Evolutionary conservation across 1,284 basidiomycete genomes (phyloP), one percentile per base, ranked within the genome.

Genomic region (Ganoderma leucocontextum): DNA sequence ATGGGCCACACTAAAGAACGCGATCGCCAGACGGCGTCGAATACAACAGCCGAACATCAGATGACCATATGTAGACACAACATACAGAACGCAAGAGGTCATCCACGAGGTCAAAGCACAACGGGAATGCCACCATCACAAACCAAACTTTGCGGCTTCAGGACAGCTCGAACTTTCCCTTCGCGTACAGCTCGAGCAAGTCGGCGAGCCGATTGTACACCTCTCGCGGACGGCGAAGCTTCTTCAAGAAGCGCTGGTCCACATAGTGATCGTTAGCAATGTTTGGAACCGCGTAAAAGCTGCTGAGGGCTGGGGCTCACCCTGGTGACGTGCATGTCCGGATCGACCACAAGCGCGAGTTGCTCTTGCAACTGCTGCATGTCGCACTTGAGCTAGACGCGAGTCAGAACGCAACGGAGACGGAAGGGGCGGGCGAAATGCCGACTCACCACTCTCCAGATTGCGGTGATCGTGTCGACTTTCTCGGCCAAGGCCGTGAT

Each of bases 241-340:
- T 67, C 66, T 53, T 67, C 19, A 63, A 22, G 58, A 67, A 67
- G 19, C 61, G 62, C 66, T 67, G 13, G 36, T 5, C 1, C 8
- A 7, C 22, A 60, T 4, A 38, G 4, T n/a, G 1, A 35, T 4
- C 12, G 35, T 33, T 4, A 64, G 41, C 13, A 2, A 12, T 10
- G 13, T 15, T 10, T 2, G 13, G 4, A 53, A 33, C 5, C 2
- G 4, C 12, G 29, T 15, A 58, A 22, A 22, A 22, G 9, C 41
- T 25, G 9, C 39, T 3, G 22, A 62, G 1, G 39, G 4, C 6
- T 19, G 17, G 7, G 15, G 0, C 55, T 47, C 9, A 66, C 66
- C 58, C 25, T 60, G 12, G 61, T 63, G 5, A 60, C 38, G 2
- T 44, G 44, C 66, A 63, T 63, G 33, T 63, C 66, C 22, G 65